Evolutionary conservation across 108 stramenopile genomes (phyloP).

Genomic region (Stephanodiscus triporus): DNA sequence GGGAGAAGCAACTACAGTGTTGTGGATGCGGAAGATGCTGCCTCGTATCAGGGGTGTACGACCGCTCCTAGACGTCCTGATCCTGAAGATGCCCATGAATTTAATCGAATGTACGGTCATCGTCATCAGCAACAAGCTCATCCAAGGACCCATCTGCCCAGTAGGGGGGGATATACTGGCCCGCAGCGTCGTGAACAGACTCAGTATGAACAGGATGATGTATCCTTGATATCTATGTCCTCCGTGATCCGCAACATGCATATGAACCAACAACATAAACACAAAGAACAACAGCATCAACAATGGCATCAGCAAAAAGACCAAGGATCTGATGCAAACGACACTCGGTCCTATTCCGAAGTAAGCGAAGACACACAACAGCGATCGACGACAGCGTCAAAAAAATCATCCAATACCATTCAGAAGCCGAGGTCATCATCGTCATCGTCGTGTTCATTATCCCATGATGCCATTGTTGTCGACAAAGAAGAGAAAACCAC

Average conservation of each 20-base stretch:
- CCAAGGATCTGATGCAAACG: neutral
- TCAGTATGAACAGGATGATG: constrained; percentile 32
- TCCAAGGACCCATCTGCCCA: neutral
- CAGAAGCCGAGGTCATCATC: neutral
- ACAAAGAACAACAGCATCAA: constrained; percentile 5
- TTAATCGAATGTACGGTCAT: neutral
- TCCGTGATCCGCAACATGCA: constrained; percentile 26
- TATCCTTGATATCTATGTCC: constrained; percentile 36
- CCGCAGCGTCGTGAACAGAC: neutral
- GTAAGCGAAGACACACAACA: neutral
- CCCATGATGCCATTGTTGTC: too few species aligned
- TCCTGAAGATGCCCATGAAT: constrained; percentile 6
- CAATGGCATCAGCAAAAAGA: neutral
- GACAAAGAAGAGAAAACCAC: too few species aligned
- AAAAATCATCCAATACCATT: neutral
- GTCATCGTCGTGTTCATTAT: too few species aligned
- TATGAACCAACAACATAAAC: neutral
- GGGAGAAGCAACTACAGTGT: too few species aligned
- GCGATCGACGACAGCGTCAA: neutral
- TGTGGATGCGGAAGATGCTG: too few species aligned
- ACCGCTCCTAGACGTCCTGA: neutral
- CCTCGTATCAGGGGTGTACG: too few species aligned
- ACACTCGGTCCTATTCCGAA: neutral
- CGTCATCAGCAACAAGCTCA: neutral
- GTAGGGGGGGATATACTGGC: neutral